These are phyloP conservation scores for Basidiobolus meristosporus DNA, from an alignment of 371 early-diverging fungal genomes.

Conservation along the genomic window DNA sequence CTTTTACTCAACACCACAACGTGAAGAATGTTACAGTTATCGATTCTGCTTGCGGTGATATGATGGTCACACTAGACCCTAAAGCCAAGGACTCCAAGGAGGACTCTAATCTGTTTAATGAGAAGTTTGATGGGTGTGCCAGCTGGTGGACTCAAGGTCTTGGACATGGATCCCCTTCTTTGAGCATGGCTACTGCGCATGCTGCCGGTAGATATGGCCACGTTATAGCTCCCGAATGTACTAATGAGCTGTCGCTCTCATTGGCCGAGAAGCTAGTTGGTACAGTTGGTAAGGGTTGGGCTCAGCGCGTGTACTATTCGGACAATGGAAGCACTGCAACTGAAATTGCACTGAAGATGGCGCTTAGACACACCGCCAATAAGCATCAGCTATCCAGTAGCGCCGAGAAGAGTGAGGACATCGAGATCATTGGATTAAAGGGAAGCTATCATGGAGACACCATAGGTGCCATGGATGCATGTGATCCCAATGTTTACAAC, in stretches of 20 bases:
- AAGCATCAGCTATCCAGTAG: conserved; percentile 6
- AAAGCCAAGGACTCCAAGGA: neutral
- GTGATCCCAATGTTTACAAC: conserved; percentile 55
- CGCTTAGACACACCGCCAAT: conserved; percentile 20
- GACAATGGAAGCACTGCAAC: conserved; percentile 68
- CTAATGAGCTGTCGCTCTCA: conserved; percentile 46
- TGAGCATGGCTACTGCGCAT: conserved; percentile 38
- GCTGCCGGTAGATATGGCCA: conserved; percentile 70
- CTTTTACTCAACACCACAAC: conserved; percentile 57
- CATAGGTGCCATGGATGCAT: conserved; percentile 69
- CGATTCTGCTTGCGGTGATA: conserved; percentile 55
- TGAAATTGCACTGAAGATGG: conserved; percentile 75
- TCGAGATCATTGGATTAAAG: conserved; percentile 31
- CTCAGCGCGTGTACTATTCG: conserved; percentile 52
- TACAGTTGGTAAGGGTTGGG: conserved; percentile 43
- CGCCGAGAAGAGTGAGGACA: conserved; percentile 17
- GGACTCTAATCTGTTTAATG: conserved; percentile 8
- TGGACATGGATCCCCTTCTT: conserved; percentile 46
- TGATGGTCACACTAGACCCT: conserved; percentile 26
- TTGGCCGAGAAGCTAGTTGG: conserved; percentile 37
- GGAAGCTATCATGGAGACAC: conserved; percentile 77
- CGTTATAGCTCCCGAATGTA: conserved; percentile 61
- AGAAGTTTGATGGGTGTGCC: conserved; percentile 56
- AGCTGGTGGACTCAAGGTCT: conserved; percentile 79
- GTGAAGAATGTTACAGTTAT: conserved; percentile 50